Base-by-base conservation (phyloP, 192 early-diverging fungal genomes). In the Gaertneriomyces semiglobifer region DNA sequence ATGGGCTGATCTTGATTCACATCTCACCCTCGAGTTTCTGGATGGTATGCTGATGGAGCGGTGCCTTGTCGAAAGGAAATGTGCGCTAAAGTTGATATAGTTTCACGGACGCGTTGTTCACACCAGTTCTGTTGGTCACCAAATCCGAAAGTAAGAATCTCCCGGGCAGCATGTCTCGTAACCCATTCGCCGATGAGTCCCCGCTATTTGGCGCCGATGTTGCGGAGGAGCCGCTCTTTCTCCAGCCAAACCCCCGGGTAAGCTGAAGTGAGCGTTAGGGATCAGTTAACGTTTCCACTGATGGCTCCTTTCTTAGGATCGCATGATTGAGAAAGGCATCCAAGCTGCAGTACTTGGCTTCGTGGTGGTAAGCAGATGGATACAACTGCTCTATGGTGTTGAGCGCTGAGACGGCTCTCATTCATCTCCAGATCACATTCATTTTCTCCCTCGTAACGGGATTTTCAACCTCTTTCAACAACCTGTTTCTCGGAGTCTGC, bases 271-370 rank as follows among this genome's bases (percentile, higher is more conserved):
- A 20, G 11, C 54, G 20, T 20, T 11, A 56, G 18, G 18, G 33
- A 56, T 16, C 11, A 11, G 25, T 42, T 58, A 41, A 58, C 38
- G 14, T 42, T 11, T 16, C 25, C 25, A 7, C 39, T 25, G 8
- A 42, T 41, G 16, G 4, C 6, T 3, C 57, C 25, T 7, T 7
- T 58, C 44, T 19, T 45, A 66, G 65, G 65, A 66, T 41, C 38
- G 65, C 39, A 56, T 66, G 65, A 56, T 66, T 66, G 65, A 66
- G 58, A 66, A 66, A 38, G 55, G 14, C 1, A 57, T 58, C n/a
- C 54, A 55, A 12, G 40, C 45, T 42, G 38, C 14, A n/a, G 41
- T 66, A 2, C 38, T 54, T 33, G 41, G 33, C 5, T 56, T 66
- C 25, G 55, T 66, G 19, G 65, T 47, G 55, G 65, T 66, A 47